These are phyloP conservation scores for Mimosa pudica DNA, from an alignment of 306 rosid genomes.

Conservation along the genomic window DNA sequence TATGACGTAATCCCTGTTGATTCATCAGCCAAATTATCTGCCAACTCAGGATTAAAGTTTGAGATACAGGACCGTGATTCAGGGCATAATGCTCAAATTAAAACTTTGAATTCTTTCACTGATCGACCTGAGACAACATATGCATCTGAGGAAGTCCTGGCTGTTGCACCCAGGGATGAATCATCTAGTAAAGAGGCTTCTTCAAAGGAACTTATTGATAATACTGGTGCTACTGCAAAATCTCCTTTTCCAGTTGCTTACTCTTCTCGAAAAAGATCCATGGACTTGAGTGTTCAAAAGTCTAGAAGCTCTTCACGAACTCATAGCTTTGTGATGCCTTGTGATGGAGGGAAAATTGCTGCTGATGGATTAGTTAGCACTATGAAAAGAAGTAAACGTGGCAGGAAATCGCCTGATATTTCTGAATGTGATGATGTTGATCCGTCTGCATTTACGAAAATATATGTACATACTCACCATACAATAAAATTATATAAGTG, in stretches of 20 bases:
- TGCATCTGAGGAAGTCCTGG: conserved; percentile 50
- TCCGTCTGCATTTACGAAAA: conserved; percentile 54
- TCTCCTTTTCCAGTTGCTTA: conserved; percentile 45
- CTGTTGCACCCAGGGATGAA: conserved; percentile 46
- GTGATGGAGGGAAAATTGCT: conserved; percentile 50
- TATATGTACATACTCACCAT: too few relatives aligned
- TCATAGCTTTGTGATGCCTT: conserved; percentile 44
- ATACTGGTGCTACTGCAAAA: conserved; percentile 45
- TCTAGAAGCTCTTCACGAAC: conserved; percentile 70
- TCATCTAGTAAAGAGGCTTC: conserved; percentile 46
- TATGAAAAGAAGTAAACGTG: conserved; percentile 55
- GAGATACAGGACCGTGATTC: conserved; percentile 55
- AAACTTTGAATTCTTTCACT: conserved; percentile 48
- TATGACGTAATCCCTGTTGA: conserved; percentile 51
- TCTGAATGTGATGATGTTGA: conserved; percentile 60
- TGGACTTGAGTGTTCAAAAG: conserved; percentile 53
- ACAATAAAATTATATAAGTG: too few relatives aligned
- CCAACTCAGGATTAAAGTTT: conserved; percentile 52
- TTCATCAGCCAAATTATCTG: conserved; percentile 42
- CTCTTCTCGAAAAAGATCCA: conserved; percentile 54
- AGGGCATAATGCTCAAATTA: conserved; percentile 44
- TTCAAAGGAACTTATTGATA: conserved; percentile 50
- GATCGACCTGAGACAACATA: conserved; percentile 51
- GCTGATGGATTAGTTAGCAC: conserved; percentile 42
- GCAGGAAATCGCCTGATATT: conserved; percentile 60